phyloP scores from a whole-genome alignment of 2,329 filamentous ascomycete species.

The Aspergillus pseudonomiae region DNA sequence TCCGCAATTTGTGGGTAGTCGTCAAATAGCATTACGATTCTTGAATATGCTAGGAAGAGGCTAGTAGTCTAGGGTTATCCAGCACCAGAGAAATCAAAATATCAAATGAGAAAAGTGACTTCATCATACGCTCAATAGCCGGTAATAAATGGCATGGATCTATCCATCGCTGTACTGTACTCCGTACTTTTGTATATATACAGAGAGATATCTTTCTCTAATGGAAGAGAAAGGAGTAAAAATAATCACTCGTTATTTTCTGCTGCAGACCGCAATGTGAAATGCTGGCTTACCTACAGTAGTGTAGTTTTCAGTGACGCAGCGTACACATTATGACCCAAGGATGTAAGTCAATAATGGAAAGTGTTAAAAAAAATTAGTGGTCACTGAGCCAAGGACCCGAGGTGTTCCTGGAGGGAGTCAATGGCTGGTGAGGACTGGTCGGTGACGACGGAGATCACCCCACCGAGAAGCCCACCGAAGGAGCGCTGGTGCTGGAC shows the following conservation, averaged over 20 bases:
- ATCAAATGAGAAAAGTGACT: constrained; percentile 1
- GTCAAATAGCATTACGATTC: constrained; percentile 19
- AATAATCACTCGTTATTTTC: background rate
- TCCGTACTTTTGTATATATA: too few species aligned
- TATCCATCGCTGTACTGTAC: background rate
- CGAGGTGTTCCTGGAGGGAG: constrained; percentile 30
- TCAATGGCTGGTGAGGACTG: constrained; percentile 27
- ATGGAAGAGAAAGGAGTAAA: background rate
- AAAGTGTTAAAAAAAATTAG: constrained; percentile 5
- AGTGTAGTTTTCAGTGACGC: constrained; percentile 14
- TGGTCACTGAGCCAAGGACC: constrained; percentile 22
- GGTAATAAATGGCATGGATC: background rate
- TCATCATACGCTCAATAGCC: background rate
- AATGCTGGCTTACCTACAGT: constrained; percentile 17
- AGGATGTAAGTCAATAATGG: constrained; percentile 6
- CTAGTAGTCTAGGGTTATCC: constrained; percentile 16
- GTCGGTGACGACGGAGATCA: constrained; percentile 28
- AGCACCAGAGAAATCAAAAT: constrained; percentile 4
- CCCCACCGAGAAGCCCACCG: constrained; percentile 26
- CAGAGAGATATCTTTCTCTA: background rate
- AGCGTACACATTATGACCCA: constrained; percentile 14
- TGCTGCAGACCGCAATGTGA: constrained; percentile 12
- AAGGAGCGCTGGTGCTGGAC: constrained; percentile 23
- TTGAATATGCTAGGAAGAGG: constrained; percentile 17
- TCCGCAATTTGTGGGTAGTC: constrained; percentile 23